phyloP scores from a whole-genome alignment of 306 rosid genomes.

The Hippophae rhamnoides region DNA sequence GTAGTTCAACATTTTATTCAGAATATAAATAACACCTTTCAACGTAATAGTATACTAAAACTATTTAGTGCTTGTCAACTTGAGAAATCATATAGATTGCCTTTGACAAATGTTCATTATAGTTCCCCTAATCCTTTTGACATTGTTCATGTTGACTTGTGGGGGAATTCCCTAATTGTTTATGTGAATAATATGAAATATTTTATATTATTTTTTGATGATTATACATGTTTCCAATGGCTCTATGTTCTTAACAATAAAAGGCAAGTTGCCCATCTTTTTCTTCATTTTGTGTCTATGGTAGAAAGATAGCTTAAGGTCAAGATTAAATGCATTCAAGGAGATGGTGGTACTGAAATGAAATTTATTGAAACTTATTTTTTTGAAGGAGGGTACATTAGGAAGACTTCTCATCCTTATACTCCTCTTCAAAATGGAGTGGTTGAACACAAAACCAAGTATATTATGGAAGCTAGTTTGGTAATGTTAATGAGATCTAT shows the following conservation, averaged over 20 bases:
- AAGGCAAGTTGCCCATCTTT: accelerated
- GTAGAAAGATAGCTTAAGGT: neutral
- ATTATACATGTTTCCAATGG: neutral
- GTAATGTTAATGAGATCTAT: neutral
- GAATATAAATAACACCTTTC: too few relatives aligned
- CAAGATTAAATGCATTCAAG: neutral
- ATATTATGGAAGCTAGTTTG: neutral
- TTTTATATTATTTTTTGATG: neutral
- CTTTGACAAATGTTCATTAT: neutral
- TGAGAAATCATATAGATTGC: neutral
- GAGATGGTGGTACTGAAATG: neutral
- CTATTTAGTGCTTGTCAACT: neutral
- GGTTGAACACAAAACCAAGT: neutral
- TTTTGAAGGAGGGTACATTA: neutral
- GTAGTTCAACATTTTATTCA: too few relatives aligned
- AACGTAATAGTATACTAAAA: too few relatives aligned
- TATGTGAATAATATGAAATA: too few relatives aligned
- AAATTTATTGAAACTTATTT: neutral
- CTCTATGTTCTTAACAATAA: neutral
- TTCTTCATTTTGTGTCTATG: neutral
- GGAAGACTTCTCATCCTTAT: neutral
- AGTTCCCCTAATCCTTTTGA: neutral
- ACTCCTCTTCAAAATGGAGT: neutral
- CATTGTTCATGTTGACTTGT: neutral
- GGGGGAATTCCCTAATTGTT: neutral